Evolutionary conservation across 768 basidiomycete genomes (phyloP).

Genomic region (Psilocybe tampanensis): DNA sequence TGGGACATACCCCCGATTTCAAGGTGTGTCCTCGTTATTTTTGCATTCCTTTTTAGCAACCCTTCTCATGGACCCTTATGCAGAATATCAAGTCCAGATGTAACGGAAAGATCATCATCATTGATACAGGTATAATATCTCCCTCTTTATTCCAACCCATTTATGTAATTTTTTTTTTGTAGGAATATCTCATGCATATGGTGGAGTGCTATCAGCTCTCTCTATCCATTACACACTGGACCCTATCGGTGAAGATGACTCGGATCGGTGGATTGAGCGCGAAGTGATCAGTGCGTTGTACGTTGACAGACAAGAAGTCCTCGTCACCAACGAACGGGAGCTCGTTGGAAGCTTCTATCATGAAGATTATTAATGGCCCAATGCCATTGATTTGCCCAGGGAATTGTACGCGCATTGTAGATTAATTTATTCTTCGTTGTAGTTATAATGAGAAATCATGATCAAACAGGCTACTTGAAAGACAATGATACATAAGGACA

Average conservation of each 20-base stretch:
- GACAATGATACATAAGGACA: no score
- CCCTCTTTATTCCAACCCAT: neutral
- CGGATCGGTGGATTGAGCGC: conserved; percentile 55
- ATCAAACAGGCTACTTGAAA: no score
- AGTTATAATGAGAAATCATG: no score
- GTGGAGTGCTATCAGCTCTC: conserved; percentile 88
- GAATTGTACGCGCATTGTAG: neutral
- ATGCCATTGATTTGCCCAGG: neutral
- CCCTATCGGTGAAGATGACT: conserved; percentile 46
- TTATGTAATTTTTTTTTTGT: neutral
- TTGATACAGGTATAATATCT: conserved; percentile 77
- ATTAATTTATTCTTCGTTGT: neutral
- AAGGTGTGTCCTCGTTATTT: conserved; percentile 38
- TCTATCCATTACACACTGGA: conserved; percentile 84
- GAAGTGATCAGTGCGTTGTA: conserved; percentile 74
- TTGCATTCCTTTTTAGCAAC: neutral
- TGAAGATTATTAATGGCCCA: neutral
- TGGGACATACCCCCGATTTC: conserved; percentile 97
- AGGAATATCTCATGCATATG: conserved; percentile 97
- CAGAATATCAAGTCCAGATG: conserved; percentile 85
- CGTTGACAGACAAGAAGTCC: conserved; percentile 47
- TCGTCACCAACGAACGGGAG: conserved; percentile 52
- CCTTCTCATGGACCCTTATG: neutral
- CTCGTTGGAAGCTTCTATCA: conserved; percentile 43
- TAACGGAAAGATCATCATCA: conserved; percentile 90